Percentiles rank a stretch among this genome's conserved stretches.
Conservation (phyloP, 352 stramenopile species). For the Sclerospora graminicola region DNA sequence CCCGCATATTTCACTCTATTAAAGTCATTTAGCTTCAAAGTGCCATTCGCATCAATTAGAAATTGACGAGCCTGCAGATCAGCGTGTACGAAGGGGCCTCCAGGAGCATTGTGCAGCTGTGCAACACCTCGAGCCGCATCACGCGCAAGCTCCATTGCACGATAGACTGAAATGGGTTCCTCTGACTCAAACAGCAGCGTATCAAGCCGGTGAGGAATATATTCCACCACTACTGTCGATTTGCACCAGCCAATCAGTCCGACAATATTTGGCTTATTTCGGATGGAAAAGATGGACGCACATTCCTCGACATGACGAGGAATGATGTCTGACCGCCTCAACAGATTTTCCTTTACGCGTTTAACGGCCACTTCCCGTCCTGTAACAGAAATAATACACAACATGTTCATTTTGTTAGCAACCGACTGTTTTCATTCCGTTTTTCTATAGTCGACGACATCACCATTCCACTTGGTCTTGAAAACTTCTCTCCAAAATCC, state of each 20-base stretch:
- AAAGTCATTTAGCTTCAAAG: slow-evolving; percentile 69
- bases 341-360: slow-evolving; percentile 47
- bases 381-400: slow-evolving; percentile 6
- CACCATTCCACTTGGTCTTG: slow-evolving; percentile 64
- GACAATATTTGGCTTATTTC: slow-evolving; percentile 61
- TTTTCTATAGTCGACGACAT: background rate
- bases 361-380: slow-evolving; percentile 56
- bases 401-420: background rate
- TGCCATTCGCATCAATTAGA: slow-evolving; percentile 44
- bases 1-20: slow-evolving; percentile 72
- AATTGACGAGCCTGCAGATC: slow-evolving; percentile 79
- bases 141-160: slow-evolving; percentile 32
- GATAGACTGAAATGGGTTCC: slow-evolving; percentile 31
- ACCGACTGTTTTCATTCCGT: too few species aligned
- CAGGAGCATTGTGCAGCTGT: slow-evolving; percentile 50
- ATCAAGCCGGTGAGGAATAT: slow-evolving; percentile 51
- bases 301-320: slow-evolving; percentile 61
- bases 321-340: slow-evolving; percentile 27
- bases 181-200: slow-evolving; percentile 45
- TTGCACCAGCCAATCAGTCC: slow-evolving; percentile 66
- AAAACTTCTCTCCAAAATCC: slow-evolving; percentile 68
- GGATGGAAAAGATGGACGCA: slow-evolving; percentile 53
- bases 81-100: slow-evolving; percentile 65
- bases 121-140: slow-evolving; percentile 51
- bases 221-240: slow-evolving; percentile 65